Percentiles rank a stretch among this genome's conserved stretches.
Evolutionary conservation across 2,329 filamentous ascomycete genomes (phyloP).

Genomic region (Botrytis tulipae): DNA sequence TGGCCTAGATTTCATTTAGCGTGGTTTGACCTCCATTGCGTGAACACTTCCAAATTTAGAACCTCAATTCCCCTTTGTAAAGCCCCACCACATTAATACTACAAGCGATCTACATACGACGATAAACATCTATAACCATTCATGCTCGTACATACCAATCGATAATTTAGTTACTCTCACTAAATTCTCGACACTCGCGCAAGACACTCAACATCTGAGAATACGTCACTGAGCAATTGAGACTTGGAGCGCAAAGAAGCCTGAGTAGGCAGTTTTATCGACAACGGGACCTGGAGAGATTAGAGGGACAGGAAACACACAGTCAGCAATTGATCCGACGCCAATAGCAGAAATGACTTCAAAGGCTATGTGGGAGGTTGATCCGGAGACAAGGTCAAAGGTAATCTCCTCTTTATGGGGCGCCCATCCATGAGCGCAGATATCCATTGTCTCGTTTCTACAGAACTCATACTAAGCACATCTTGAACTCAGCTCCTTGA

Average conservation of each 20-base stretch:
- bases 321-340: not conserved
- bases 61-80: slow-evolving; percentile 8
- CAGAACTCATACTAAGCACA: slow-evolving; percentile 25
- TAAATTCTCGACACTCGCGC: not conserved
- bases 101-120: not conserved
- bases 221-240: not conserved
- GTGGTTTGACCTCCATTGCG: slow-evolving; percentile 5
- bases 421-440: not conserved
- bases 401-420: slow-evolving; percentile 47
- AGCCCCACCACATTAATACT: slow-evolving; percentile 3
- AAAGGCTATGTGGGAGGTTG: slow-evolving; percentile 96
- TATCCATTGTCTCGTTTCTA: not conserved
- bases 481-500: slow-evolving; percentile 66
- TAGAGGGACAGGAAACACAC: not conserved
- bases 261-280: not conserved
- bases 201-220: not conserved
- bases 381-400: slow-evolving; percentile 95
- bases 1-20: slow-evolving; percentile 17
- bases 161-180: not conserved
- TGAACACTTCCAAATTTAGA: slow-evolving; percentile 15
- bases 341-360: slow-evolving; percentile 48
- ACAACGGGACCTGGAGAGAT: not conserved
- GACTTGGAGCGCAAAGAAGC: not conserved
- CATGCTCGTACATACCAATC: not conserved
- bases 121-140: not conserved